Evolutionary conservation across 2,329 filamentous ascomycete species (phyloP).

Genomic region (Cladosporium sp.): DNA sequence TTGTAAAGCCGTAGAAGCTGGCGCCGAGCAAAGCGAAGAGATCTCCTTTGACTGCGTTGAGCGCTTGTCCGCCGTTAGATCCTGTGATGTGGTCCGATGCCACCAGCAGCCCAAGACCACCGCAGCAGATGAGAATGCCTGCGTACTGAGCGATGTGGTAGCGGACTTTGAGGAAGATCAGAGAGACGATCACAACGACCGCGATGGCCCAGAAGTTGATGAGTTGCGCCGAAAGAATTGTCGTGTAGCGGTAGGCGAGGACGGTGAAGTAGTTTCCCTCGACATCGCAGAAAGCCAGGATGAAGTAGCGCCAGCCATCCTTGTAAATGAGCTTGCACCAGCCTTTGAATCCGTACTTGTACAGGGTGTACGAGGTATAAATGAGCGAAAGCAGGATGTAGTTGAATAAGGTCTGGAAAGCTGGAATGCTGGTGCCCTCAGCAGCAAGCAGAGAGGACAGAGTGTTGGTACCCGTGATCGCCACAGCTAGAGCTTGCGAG

Average conservation of each 20-base stretch:
- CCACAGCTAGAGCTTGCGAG: constrained; percentile 77
- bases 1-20: constrained; percentile 85
- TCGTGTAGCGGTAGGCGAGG: constrained; percentile 88
- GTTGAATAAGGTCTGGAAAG: constrained; percentile 95
- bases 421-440: constrained; percentile 76
- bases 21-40: constrained; percentile 87
- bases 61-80: constrained; percentile 64
- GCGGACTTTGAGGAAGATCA: constrained; percentile 78
- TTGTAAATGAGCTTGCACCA: constrained; percentile 64
- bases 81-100: constrained; percentile 84
- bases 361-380: constrained; percentile 78
- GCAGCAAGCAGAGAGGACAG: constrained; percentile 73
- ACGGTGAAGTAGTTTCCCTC: constrained; percentile 98
- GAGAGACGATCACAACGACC: constrained; percentile 82
- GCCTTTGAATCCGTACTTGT: constrained; percentile 72
- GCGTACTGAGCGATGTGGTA: constrained; percentile 84
- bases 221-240: constrained; percentile 86
- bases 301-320: constrained; percentile 91
- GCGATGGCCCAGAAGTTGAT: constrained; percentile 99
- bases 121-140: constrained; percentile 88
- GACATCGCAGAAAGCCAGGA: constrained; percentile 90
- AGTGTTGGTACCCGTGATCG: constrained; percentile 91
- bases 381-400: constrained; percentile 81
- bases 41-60: constrained; percentile 81
- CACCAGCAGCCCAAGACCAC: constrained; percentile 84